These are phyloP conservation scores for Thalassiosira profunda DNA, from an alignment of 108 stramenopile species.

Conservation along the genomic window DNA sequence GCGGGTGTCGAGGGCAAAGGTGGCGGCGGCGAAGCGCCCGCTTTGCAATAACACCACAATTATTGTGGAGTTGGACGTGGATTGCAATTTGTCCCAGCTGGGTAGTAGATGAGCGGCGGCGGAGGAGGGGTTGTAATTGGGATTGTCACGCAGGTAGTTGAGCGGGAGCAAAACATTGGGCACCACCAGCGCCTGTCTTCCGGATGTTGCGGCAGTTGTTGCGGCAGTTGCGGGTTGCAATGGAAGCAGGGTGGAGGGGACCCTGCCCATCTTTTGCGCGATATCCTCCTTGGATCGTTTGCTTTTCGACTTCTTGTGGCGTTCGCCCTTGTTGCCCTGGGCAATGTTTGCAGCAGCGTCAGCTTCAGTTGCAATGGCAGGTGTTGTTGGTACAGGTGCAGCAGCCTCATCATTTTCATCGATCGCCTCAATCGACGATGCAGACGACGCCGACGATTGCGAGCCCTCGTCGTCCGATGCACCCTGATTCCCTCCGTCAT, in stretches of 20 bases:
- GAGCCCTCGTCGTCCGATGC: slow-evolving; percentile 5
- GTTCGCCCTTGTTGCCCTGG: not conserved
- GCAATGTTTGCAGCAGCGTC: not conserved
- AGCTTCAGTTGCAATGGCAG: not conserved
- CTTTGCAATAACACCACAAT: slow-evolving; percentile 71
- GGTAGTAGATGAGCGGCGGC: slow-evolving; percentile 16
- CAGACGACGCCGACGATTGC: not conserved
- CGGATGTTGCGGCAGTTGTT: not conserved
- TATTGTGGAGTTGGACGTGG: slow-evolving; percentile 30
- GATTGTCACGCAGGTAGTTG: slow-evolving; percentile 34
- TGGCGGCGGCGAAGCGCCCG: slow-evolving; percentile 77
- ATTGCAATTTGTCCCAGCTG: slow-evolving; percentile 22
- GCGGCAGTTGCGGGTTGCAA: not conserved
- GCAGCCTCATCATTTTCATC: not conserved
- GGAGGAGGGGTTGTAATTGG: slow-evolving; percentile 8
- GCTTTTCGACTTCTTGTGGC: not conserved
- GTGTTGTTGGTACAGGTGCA: not conserved
- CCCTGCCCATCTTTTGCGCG: slow-evolving; percentile 11
- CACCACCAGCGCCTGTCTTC: slow-evolving; percentile 14
- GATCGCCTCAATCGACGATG: too few relatives aligned
- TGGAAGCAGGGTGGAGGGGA: slow-evolving; percentile 30
- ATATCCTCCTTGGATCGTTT: slow-evolving; percentile 12
- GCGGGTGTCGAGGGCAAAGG: slow-evolving; percentile 33
- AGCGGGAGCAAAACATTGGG: slow-evolving; percentile 27
- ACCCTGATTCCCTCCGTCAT: slow-evolving; percentile 1